Percentiles rank a stretch among this genome's conserved stretches.
Conservation (phyloP, 495 filamentous ascomycete genomes). For the Geoglossum glabrum region DNA sequence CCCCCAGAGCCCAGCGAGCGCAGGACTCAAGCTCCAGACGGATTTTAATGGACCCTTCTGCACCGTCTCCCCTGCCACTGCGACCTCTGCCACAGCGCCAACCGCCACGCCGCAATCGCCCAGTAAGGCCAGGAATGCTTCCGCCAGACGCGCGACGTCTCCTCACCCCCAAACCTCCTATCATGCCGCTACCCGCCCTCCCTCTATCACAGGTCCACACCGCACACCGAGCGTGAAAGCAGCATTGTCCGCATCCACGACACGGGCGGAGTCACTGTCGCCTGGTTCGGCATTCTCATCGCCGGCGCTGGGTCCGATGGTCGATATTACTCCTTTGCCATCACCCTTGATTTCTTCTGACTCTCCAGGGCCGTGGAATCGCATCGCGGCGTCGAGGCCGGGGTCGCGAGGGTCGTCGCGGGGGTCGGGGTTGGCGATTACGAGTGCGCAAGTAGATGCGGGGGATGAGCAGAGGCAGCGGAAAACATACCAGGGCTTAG, state of each 20-base stretch:
- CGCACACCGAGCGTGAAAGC: constrained; percentile 30
- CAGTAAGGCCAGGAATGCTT: constrained; percentile 16
- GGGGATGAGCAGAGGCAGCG: not conserved
- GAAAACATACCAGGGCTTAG: constrained; percentile 27
- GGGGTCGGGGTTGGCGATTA: not conserved
- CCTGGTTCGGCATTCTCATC: constrained; percentile 40
- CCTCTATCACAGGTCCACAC: constrained; percentile 20
- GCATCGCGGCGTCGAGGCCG: constrained; percentile 20
- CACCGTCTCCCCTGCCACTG: constrained; percentile 7
- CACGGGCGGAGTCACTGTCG: constrained; percentile 34
- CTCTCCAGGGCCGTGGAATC: constrained; percentile 54
- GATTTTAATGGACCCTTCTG: constrained; percentile 8
- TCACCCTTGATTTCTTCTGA: constrained; percentile 59
- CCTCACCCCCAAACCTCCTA: constrained; percentile 15
- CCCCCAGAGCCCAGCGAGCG: constrained; percentile 7
- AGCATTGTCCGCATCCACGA: constrained; percentile 20
- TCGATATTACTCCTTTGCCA: constrained; percentile 79
- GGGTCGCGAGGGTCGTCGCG: constrained; percentile 24
- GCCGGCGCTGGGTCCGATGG: constrained; percentile 62
- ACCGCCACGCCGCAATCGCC: not conserved
- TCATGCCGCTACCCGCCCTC: constrained; percentile 1
- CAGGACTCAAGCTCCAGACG: constrained; percentile 18
- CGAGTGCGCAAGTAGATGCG: not conserved
- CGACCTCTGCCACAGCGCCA: constrained; percentile 10
- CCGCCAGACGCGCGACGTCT: constrained; percentile 18